These are phyloP conservation scores for Neonectria faginata DNA, from an alignment of 2,329 filamentous ascomycete genomes.

Conservation along the genomic window DNA sequence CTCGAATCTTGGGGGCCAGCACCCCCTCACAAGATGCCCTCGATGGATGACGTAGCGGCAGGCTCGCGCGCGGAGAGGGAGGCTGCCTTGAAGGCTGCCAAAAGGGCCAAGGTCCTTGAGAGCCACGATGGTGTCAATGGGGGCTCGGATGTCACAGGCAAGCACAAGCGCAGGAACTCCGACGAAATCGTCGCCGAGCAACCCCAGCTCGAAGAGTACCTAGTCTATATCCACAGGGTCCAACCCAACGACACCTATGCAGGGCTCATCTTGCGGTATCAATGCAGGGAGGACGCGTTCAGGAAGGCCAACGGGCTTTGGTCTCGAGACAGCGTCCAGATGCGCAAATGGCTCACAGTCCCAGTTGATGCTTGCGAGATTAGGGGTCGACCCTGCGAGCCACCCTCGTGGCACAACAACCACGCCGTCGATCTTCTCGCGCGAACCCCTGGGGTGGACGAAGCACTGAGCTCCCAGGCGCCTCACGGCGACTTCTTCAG, in stretches of 20 bases:
- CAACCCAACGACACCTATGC: slow-evolving; percentile 87
- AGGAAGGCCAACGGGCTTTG: slow-evolving; percentile 92
- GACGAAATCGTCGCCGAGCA: slow-evolving; percentile 68
- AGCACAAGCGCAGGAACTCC: slow-evolving; percentile 75
- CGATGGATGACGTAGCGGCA: slow-evolving; percentile 62
- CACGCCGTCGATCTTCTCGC: slow-evolving; percentile 64
- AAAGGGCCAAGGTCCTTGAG: slow-evolving; percentile 70
- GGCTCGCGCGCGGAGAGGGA: slow-evolving; percentile 67
- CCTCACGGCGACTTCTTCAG: slow-evolving; percentile 58
- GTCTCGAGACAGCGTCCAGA: slow-evolving; percentile 92
- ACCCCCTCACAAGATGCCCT: slow-evolving; percentile 55
- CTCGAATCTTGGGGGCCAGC: slow-evolving; percentile 62
- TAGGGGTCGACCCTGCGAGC: slow-evolving; percentile 77
- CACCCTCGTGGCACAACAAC: slow-evolving; percentile 57
- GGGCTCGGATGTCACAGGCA: slow-evolving; percentile 65
- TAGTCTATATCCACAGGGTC: slow-evolving; percentile 93
- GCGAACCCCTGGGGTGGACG: slow-evolving; percentile 56
- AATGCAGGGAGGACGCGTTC: slow-evolving; percentile 85
- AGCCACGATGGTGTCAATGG: slow-evolving; percentile 71
- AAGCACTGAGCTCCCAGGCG: slow-evolving; percentile 39
- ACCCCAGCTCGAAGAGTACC: slow-evolving; percentile 75
- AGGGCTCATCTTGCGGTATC: slow-evolving; percentile 89
- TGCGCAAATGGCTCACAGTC: slow-evolving; percentile 81
- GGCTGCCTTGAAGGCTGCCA: slow-evolving; percentile 65
- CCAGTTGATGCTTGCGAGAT: slow-evolving; percentile 91